Conservation (phyloP, 371 early-diverging fungal species). For the Quaeritorhiza haematococci region DNA sequence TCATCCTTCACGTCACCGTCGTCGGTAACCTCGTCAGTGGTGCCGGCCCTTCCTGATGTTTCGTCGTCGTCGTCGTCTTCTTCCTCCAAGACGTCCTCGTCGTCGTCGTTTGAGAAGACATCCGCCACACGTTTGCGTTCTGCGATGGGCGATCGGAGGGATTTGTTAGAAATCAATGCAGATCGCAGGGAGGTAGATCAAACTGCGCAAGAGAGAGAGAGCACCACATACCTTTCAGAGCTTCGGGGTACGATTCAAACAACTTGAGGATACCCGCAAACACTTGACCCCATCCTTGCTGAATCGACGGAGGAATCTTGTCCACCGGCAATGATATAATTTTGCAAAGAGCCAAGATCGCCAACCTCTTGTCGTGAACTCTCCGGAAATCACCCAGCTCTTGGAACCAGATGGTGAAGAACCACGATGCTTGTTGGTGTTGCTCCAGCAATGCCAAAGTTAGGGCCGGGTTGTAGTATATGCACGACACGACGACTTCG, state of each 20-base stretch:
- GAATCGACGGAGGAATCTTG: slow-evolving; percentile 65
- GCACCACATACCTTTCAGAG: slow-evolving; percentile 64
- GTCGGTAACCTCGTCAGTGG: slow-evolving; percentile 32
- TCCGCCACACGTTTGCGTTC: slow-evolving; percentile 27
- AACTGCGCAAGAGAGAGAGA: not conserved
- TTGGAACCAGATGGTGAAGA: slow-evolving; percentile 78
- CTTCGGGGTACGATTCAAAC: slow-evolving; percentile 71
- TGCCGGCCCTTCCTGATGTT: not conserved
- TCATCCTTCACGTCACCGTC: slow-evolving; percentile 33
- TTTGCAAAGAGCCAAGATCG: slow-evolving; percentile 70
- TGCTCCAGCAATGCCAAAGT: slow-evolving; percentile 74
- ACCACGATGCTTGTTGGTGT: slow-evolving; percentile 63
- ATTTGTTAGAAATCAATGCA: slow-evolving; percentile 2
- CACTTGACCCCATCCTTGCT: slow-evolving; percentile 66
- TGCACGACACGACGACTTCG: slow-evolving; percentile 61
- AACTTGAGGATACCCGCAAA: slow-evolving; percentile 60
- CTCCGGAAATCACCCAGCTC: slow-evolving; percentile 46
- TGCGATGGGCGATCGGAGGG: slow-evolving; percentile 9
- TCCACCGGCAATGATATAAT: slow-evolving; percentile 64
- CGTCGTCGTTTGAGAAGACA: slow-evolving; percentile 52
- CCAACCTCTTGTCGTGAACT: slow-evolving; percentile 90
- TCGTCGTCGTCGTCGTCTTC: slow-evolving; percentile 48
- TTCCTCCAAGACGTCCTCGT: slow-evolving; percentile 56
- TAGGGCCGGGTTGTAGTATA: slow-evolving; percentile 76
- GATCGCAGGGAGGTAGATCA: not conserved